Evolutionary conservation across 352 stramenopile species (phyloP), one percentile per base, ranked within the genome.

Genomic region (Globisporangium radiosum): DNA sequence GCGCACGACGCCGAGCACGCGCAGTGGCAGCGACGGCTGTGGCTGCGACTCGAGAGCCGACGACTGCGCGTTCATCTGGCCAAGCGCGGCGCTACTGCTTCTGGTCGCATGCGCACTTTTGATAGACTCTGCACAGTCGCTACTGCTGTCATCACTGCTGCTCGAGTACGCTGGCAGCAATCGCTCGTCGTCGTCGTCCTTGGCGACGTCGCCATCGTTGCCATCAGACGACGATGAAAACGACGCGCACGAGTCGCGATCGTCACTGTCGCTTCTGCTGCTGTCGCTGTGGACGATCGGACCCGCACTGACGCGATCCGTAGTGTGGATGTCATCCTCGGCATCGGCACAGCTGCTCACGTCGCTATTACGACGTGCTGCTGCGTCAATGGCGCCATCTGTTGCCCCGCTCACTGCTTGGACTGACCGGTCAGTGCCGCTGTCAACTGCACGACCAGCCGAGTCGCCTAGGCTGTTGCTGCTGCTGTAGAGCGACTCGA

Each of bases 1-100:
- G 9, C 74, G 71, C 6, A 83, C 69, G 1, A 54, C 47, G 0
- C 68, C 68, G 42, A 57, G 14, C 17, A 53, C 66, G 62, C 36
- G 52, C 52, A 56, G 8, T 17, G 9, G 38, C 17, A 47, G 51
- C 25, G 43, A 36, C 5, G 36, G 44, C 0, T 57, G 45, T 13
- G 11, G 2, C 11, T 13, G 40, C 40, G 40, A 13, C 40, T 44
- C 11, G 40, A 44, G 25, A 25, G 25, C 25, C 25, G 25, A 25
- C 1, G 39, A 43, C 7, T 43, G 39, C 6, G 39, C 39, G 38
- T 58, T 9, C 7, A 33, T 15, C 13, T 56, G 25, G 25, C 25
- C 25, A 25, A 25, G 25, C 25, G 25, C 25, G 2, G 25, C 25
- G 2, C 25, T 25, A 2, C 25, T 25, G 25, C 25, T 25, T 25